Percentiles rank a stretch among this genome's conserved stretches.
These are phyloP conservation scores for Hemileccinum rubropunctum DNA, from an alignment of 768 basidiomycete genomes.

Conservation along the genomic window DNA sequence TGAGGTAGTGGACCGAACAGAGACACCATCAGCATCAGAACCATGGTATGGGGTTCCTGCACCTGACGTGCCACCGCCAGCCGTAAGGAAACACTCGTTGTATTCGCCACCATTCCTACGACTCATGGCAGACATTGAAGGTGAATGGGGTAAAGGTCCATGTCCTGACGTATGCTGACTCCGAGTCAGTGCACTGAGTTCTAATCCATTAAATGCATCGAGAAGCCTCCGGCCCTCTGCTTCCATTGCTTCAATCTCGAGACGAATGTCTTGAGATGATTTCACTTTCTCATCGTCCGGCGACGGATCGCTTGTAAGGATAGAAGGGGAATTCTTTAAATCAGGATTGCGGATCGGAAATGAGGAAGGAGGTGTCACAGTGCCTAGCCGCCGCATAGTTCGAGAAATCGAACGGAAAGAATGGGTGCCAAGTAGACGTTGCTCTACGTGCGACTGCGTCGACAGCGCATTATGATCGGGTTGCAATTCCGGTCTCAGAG, in stretches of 20 bases:
- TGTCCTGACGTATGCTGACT: slow-evolving; percentile 24
- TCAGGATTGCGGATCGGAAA: slow-evolving; percentile 39
- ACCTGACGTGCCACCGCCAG: slow-evolving; percentile 26
- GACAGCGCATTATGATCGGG: slow-evolving; percentile 40
- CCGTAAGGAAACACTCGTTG: slow-evolving; percentile 23
- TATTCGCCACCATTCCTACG: slow-evolving; percentile 28
- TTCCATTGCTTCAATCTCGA: slow-evolving; percentile 67
- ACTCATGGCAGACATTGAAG: slow-evolving; percentile 26
- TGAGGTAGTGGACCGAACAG: slow-evolving; percentile 54
- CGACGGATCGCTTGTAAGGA: slow-evolving; percentile 34
- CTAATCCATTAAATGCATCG: slow-evolving; percentile 79
- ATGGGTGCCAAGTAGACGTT: slow-evolving; percentile 16
- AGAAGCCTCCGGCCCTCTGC: slow-evolving; percentile 67
- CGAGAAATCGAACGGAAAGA: slow-evolving; percentile 43
- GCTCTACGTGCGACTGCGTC: slow-evolving; percentile 40
- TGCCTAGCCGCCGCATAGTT: slow-evolving; percentile 44
- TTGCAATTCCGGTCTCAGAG: slow-evolving; percentile 35
- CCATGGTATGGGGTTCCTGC: slow-evolving; percentile 30
- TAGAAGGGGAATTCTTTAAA: slow-evolving; percentile 34
- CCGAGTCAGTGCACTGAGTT: slow-evolving; percentile 61
- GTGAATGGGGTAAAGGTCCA: slow-evolving; percentile 26
- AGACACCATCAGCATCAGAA: slow-evolving; percentile 47
- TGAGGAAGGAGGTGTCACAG: slow-evolving; percentile 54
- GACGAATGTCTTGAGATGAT: slow-evolving; percentile 59
- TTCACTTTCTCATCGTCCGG: slow-evolving; percentile 56